Percentiles rank a stretch among this genome's conserved stretches.
Conservation (phyloP, 306 rosid genomes). For the Bauhinia variegata region DNA sequence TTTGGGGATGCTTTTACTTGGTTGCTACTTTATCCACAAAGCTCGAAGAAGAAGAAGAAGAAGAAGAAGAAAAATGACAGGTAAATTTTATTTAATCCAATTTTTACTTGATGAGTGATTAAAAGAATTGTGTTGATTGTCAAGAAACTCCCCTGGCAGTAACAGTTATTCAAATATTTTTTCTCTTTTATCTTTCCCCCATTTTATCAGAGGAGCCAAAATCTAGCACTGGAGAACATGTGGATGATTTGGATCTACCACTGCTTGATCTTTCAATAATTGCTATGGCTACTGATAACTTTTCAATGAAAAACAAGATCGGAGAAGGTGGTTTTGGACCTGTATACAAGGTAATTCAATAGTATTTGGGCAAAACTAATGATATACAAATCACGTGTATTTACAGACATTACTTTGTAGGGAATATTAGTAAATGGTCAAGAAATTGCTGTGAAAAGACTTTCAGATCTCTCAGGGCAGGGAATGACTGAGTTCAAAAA, state of each 20-base stretch:
- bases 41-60: no score
- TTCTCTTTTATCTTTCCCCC: neutral
- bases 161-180: neutral
- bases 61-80: neutral
- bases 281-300: slow-evolving; percentile 31
- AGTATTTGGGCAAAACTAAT: neutral
- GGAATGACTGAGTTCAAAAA: slow-evolving; percentile 42
- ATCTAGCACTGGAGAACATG: slow-evolving; percentile 24
- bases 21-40: neutral
- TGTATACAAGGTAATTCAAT: slow-evolving; percentile 42
- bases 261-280: slow-evolving; percentile 39
- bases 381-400: neutral
- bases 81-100: neutral
- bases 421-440: slow-evolving; percentile 38
- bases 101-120: neutral
- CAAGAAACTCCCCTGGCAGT: neutral
- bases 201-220: neutral
- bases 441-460: slow-evolving; percentile 50
- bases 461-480: slow-evolving; percentile 42
- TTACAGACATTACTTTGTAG: slow-evolving; percentile 10
- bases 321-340: slow-evolving; percentile 61
- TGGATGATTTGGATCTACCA: slow-evolving; percentile 50
- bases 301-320: slow-evolving; percentile 40
- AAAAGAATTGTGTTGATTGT: neutral
- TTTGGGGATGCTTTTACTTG: neutral